Evolutionary conservation across 2,329 filamentous ascomycete genomes (phyloP), one percentile per base, ranked within the genome.

Genomic region (Cadophora sp.): DNA sequence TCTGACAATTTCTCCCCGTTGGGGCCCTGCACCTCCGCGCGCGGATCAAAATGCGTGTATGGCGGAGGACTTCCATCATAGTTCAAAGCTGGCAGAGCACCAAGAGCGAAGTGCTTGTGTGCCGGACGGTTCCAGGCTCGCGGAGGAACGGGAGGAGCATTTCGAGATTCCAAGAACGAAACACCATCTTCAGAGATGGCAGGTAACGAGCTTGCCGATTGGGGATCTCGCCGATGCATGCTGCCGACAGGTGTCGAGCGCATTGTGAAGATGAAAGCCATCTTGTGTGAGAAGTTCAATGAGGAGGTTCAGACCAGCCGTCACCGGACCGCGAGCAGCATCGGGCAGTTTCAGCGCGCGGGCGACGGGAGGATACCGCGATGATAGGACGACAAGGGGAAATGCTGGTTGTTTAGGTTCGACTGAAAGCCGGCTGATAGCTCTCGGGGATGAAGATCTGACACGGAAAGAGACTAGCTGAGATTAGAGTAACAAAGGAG

Each of bases 51-150:
- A 24, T 69, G 66, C 26, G 27, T 66, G 55, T 77, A 77, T 29
- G 73, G 68, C 16, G 75, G 75, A 8, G 76, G 75, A 59, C 71
- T 70, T n/a, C 65, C 61, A 19, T 71, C 62, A 55, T 70, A 65
- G 34, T 51, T 71, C 26, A 69, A 62, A 37, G 11, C 53, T 4
- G 72, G 68, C 26, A 71, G 69, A 4, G 50, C 24, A 1, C 70
- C 70, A n/a, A 73, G 55, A 5, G 24, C 68, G 59, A 71, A 70
- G 9, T 66, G 67, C 34, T 66, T 71, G 59, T 67, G 50, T 16
- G 64, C 56, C n/a, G 70, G 69, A 12, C 73, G 72, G 63, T 73
- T 73, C 29, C 51, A 37, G 12, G 73, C 73, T 48, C 73, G 70
- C 14, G 67, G 61, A 56, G 74, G 73, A 11, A 75, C 59, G 16